Percentiles rank a stretch among this genome's conserved stretches.
phyloP scores from a whole-genome alignment of 116 monocot species.

The Trichopus zeylanicus region DNA sequence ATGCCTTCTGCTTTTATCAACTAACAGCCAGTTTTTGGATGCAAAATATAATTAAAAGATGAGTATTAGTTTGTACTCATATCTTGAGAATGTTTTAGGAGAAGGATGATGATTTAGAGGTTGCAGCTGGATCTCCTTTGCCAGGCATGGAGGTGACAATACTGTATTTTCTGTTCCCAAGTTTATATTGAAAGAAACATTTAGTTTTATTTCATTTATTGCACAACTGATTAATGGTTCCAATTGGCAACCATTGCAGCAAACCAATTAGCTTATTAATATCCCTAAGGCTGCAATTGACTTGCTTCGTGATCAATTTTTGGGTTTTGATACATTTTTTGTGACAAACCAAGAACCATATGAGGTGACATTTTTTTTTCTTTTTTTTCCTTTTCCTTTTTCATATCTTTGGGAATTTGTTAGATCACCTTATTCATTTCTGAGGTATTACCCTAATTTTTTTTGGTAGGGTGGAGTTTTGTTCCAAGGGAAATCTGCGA shows the following conservation, averaged over 20 bases:
- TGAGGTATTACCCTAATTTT: too few species aligned
- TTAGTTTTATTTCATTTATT: neutral
- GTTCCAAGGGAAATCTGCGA: conserved; percentile 85
- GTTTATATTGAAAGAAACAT: neutral
- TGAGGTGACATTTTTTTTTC: conserved; percentile 50
- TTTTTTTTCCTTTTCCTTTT: neutral
- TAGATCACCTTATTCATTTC: too few species aligned
- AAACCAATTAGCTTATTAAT: conserved; percentile 52
- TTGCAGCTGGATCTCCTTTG: conserved; percentile 74
- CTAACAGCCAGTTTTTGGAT: neutral
- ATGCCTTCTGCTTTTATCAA: too few species aligned
- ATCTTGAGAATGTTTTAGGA: conserved; percentile 30
- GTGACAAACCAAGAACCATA: conserved; percentile 88
- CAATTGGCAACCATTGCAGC: conserved; percentile 44
- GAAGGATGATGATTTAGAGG: conserved; percentile 43
- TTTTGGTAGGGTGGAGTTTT: conserved; percentile 63
- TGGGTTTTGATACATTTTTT: conserved; percentile 90
- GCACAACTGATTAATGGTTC: too few species aligned
- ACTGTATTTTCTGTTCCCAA: neutral
- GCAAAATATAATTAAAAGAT: neutral
- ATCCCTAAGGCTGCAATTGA: conserved; percentile 79
- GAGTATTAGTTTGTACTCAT: conserved; percentile 18
- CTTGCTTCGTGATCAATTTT: conserved; percentile 81
- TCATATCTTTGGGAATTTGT: neutral
- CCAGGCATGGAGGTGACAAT: conserved; percentile 83